phyloP scores from a whole-genome alignment of 345 rosid species.

The Salix exigua region DNA sequence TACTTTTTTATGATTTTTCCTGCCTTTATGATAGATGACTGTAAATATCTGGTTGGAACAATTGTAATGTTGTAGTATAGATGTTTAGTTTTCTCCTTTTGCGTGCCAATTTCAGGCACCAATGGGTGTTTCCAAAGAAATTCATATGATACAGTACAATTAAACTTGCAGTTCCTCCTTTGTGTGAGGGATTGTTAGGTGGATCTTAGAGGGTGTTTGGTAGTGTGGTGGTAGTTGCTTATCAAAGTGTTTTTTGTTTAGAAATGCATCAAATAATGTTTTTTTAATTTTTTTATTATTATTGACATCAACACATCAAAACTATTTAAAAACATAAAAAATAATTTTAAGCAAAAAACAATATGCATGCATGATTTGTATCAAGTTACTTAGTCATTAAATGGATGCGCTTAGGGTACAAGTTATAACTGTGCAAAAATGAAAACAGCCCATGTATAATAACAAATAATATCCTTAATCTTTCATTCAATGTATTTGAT shows the following conservation, averaged over 20 bases:
- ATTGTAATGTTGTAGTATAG: background rate
- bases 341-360: too few species aligned
- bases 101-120: background rate
- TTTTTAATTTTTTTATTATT: too few species aligned
- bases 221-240: too few species aligned
- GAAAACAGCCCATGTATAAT: background rate
- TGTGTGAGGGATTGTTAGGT: background rate
- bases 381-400: background rate
- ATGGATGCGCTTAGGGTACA: background rate
- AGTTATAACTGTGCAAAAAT: background rate
- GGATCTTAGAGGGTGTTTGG: background rate
- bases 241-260: too few species aligned
- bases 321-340: too few species aligned
- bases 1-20: background rate
- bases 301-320: too few species aligned
- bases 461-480: background rate
- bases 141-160: too few species aligned
- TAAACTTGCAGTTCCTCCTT: background rate
- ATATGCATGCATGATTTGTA: background rate
- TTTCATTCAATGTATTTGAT: background rate
- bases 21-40: background rate
- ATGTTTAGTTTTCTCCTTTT: background rate
- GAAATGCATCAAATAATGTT: too few species aligned
- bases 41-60: background rate
- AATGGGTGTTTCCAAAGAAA: background rate